Evolutionary conservation across 2,329 filamentous ascomycete species (phyloP), one percentile per base, ranked within the genome.

Genomic region (Magnaporthiopsis poae): DNA sequence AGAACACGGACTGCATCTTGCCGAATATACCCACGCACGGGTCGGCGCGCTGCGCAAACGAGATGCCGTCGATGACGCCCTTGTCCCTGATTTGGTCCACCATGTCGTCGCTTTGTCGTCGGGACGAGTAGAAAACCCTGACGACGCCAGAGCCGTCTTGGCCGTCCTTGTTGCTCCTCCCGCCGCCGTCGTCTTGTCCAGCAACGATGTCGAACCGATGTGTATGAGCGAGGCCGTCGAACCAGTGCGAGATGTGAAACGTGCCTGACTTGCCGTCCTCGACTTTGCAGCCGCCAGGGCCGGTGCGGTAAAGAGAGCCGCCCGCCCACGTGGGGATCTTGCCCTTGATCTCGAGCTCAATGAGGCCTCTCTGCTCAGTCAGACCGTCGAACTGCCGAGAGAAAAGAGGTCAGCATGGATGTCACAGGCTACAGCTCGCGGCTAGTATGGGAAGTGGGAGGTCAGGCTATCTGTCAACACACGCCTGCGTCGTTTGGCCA

Each of bases 1-100:
- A 25, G 21, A 56, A 56, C 7, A 56, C 4, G 46, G 46, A n/a
- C 46, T 25, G 46, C 68, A 89, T 76, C 74, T 95, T 94, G 67
- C 84, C 81, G 73, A 92, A 92, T 52, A 92, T 77, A 18, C 86
- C 86, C 64, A 90, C 81, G 73, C 91, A 95, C 0, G 90, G 90
- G 71, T 96, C 91, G 2, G 83, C 82, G 68, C 85, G 86, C 70
- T 91, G 87, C 0, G 81, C 91, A 73, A 95, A 96, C 4, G 83
- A 87, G 67, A 88, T 79, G 27, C 79, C 78, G 1, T 82, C 77
- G 0, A 84, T 74, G 64, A 79, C 79, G 0, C 91, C 90, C 0
- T 82, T 83, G 68, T 82, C 81, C 66, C 83, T 83, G 62, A 91
- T 84, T 2, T 81, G 73, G 36, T 87, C 82, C 1, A 90, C 80